Evolutionary conservation across 768 basidiomycete species (phyloP).

Genomic region (Russula emetica): DNA sequence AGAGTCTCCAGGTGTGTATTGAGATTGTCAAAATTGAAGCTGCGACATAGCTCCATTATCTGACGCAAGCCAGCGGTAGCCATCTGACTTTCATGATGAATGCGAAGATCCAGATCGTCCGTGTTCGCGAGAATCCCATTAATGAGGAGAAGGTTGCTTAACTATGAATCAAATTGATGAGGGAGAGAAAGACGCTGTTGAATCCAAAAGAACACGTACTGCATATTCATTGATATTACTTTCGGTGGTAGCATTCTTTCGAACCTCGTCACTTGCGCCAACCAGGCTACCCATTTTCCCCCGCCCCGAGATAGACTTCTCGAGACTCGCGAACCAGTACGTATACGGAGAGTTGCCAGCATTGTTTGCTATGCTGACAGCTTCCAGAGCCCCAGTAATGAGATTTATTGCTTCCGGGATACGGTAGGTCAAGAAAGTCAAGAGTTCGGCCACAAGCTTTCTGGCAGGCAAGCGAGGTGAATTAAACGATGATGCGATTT

Average conservation of each 20-base stretch:
- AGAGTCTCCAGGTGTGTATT: slow-evolving; percentile 63
- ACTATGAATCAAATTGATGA: slow-evolving; percentile 37
- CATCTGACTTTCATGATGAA: slow-evolving; percentile 87
- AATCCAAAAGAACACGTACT: slow-evolving; percentile 44
- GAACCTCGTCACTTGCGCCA: slow-evolving; percentile 89
- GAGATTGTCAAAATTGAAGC: slow-evolving; percentile 59
- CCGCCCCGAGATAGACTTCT: slow-evolving; percentile 69
- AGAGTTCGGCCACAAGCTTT: slow-evolving; percentile 71
- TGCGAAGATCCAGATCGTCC: slow-evolving; percentile 77
- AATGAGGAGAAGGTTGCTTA: slow-evolving; percentile 69
- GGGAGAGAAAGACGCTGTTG: neutral
- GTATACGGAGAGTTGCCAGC: slow-evolving; percentile 61
- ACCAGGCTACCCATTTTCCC: slow-evolving; percentile 95
- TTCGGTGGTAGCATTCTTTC: slow-evolving; percentile 59
- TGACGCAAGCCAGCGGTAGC: slow-evolving; percentile 77
- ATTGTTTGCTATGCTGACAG: slow-evolving; percentile 61
- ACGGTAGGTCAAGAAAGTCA: slow-evolving; percentile 68
- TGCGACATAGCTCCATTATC: slow-evolving; percentile 64
- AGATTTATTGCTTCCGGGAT: slow-evolving; percentile 55
- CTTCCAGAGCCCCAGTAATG: slow-evolving; percentile 72
- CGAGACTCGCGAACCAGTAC: slow-evolving; percentile 86
- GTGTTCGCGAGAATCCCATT: slow-evolving; percentile 58
- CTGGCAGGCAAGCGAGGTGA: slow-evolving; percentile 76
- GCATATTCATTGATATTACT: slow-evolving; percentile 79
- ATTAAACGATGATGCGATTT: slow-evolving; percentile 78